Conservation (phyloP, 2,329 filamentous ascomycete genomes). For the Colletotrichum camelliae region DNA sequence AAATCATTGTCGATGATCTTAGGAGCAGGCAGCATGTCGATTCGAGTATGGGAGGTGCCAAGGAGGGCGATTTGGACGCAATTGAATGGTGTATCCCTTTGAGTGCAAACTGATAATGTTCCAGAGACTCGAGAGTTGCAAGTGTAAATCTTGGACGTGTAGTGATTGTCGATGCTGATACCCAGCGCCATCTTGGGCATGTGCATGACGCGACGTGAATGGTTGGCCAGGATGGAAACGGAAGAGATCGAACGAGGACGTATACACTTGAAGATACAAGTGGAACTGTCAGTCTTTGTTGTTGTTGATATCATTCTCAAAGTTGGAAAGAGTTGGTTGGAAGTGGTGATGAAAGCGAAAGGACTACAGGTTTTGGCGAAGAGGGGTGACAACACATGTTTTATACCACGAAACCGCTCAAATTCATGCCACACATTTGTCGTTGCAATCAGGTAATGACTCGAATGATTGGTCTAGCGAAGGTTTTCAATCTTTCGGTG, state of each 20-base stretch:
- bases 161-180: slow-evolving; percentile 58
- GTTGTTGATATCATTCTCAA: neutral
- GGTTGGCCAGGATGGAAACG: neutral
- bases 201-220: slow-evolving; percentile 25
- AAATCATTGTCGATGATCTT: slow-evolving; percentile 56
- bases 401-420: neutral
- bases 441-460: neutral
- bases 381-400: neutral
- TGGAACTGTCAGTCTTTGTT: neutral
- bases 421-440: neutral
- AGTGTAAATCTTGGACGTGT: slow-evolving; percentile 59
- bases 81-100: slow-evolving; percentile 53
- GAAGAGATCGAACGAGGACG: neutral
- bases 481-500: neutral
- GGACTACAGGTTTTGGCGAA: neutral
- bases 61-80: slow-evolving; percentile 57
- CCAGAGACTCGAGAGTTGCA: slow-evolving; percentile 56
- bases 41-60: slow-evolving; percentile 52
- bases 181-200: slow-evolving; percentile 38
- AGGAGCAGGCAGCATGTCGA: slow-evolving; percentile 56
- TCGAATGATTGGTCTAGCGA: neutral
- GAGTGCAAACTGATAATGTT: slow-evolving; percentile 48
- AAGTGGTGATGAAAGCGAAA: neutral
- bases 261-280: neutral
- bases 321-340: neutral